Evolutionary conservation across 2,329 filamentous ascomycete species (phyloP).

Genomic region (Tothia fuscella): DNA sequence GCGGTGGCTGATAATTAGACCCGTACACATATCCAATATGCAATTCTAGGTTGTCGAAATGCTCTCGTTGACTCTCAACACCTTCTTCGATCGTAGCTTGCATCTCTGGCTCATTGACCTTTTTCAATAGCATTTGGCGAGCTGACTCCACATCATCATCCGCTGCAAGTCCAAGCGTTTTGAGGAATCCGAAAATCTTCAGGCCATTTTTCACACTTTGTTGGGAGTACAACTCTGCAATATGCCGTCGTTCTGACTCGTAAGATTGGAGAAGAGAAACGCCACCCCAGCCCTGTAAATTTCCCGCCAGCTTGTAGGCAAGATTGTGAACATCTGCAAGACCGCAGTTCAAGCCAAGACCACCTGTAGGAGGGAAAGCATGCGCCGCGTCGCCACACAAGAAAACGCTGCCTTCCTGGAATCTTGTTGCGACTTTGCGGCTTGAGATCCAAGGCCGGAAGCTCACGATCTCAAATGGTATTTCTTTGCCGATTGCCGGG

Average conservation of each 20-base stretch:
- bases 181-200: slow-evolving; percentile 25
- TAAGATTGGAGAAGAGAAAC: slow-evolving; percentile 8
- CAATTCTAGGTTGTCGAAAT: slow-evolving; percentile 33
- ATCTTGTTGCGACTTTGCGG: slow-evolving; percentile 29
- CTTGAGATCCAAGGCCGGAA: slow-evolving; percentile 32
- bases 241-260: slow-evolving; percentile 4
- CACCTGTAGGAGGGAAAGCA: slow-evolving; percentile 24
- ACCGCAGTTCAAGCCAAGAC: slow-evolving; percentile 23
- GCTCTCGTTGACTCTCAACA: slow-evolving; percentile 28
- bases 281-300: slow-evolving; percentile 6
- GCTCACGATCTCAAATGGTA: slow-evolving; percentile 28
- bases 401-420: slow-evolving; percentile 24
- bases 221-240: slow-evolving; percentile 7
- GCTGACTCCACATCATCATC: slow-evolving; percentile 19
- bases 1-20: slow-evolving; percentile 18
- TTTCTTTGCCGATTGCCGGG: slow-evolving; percentile 22
- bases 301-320: slow-evolving; percentile 9
- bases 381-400: slow-evolving; percentile 26
- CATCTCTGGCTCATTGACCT: slow-evolving; percentile 21
- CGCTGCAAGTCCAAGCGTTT: slow-evolving; percentile 16
- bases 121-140: slow-evolving; percentile 18
- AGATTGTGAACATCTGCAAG: slow-evolving; percentile 19
- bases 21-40: slow-evolving; percentile 36
- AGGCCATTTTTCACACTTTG: slow-evolving; percentile 33
- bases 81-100: slow-evolving; percentile 20